Evolutionary conservation across 768 basidiomycete species (phyloP), one percentile per base, ranked within the genome.

Genomic region (Amanita thiersii): DNA sequence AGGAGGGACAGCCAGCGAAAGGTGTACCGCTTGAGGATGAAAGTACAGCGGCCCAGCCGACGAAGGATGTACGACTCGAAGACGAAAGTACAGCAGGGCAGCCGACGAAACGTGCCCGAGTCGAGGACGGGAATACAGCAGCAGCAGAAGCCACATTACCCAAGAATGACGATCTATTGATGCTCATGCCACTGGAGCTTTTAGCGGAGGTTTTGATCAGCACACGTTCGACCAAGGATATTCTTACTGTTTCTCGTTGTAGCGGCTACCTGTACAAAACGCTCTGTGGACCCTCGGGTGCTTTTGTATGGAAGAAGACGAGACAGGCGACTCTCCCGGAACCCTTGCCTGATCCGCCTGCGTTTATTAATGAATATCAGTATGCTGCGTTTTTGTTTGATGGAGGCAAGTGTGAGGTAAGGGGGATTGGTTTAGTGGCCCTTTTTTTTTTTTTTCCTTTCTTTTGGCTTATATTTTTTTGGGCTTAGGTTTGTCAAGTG

Each of bases 231-330:
- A 69, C 79, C 1, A 63, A 64, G 37, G 75, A 78, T 45, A 60
- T 83, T 9, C 66, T 85, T 26, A 67, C 81, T 1, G 58, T 83
- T 4, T 66, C 80, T 8, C 71, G 79, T 5, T 71, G 70, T 28
- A 77, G 66, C 64, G 76, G 73, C 45, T 66, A 60, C 46, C 63
- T 83, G 7, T 72, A 74, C 51, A 52, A 50, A 2, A 69, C 71
- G 0, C 65, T 86, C 2, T 60, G 70, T 1, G 56, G 58, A 34
- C 66, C 68, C 15, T 50, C 66, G 3, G 67, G 70, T 0, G 52
- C 56, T 3, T 79, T 65, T 52, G 77, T 86, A 36, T 86, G 83
- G 83, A 70, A 69, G 15, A 55, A 58, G 5, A 69, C 70, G 23
- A 68, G 84, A 17, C 47, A 61, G 19, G 32, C 37, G 17, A 56